Base-by-base conservation (phyloP, 2,329 filamentous ascomycete genomes). In the Phyllosticta paracitricarpa region DNA sequence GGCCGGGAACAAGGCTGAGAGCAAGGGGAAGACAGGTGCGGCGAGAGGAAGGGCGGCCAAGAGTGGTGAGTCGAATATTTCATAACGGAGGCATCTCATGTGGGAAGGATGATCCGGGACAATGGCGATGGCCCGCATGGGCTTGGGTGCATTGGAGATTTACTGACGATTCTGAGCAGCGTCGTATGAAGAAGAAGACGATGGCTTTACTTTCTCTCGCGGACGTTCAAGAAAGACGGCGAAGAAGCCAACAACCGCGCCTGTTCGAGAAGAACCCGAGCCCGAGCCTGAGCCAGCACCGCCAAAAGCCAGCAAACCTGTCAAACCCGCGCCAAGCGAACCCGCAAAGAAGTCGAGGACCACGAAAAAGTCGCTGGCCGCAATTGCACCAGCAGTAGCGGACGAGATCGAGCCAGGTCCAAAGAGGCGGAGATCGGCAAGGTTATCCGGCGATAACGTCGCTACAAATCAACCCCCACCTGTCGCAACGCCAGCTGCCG, bases 151-250 rank as follows among this genome's bases (percentile, higher is more conserved):
- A 28, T 35, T n/a, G 22, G 26, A 17, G 26, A 14, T 51, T 56
- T 48, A 56, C 65, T 65, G 30, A 64, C 33, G 55, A 25, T 68
- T 66, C 51, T 66, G 54, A 25, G 30, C 28, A 17, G 71, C 72
- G 69, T 76, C 75, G 58, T 78, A 78, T 63, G 74, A 77, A 22
- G 76, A 80, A 66, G 70, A 77, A 35, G 77, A 77, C 60, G 78
- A 79, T 61, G 79, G 73, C 30, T 81, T 81, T 65, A 70, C 74
- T 52, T 81, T 81, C 63, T 70, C 72, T 33, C 65, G 66, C 52
- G 70, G 70, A 63, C 70, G 73, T 40, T 65, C 70, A 57, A 70
- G 66, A 58, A 72, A 69, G 56, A 62, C 64, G 25, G 58, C 66
- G 19, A 74, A 72, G 65, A 64, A 63, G 33, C 62, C 68, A 28